Evolutionary conservation across 2,329 filamentous ascomycete species (phyloP), one percentile per base, ranked within the genome.

Genomic region (Aureobasidium melanogenum): DNA sequence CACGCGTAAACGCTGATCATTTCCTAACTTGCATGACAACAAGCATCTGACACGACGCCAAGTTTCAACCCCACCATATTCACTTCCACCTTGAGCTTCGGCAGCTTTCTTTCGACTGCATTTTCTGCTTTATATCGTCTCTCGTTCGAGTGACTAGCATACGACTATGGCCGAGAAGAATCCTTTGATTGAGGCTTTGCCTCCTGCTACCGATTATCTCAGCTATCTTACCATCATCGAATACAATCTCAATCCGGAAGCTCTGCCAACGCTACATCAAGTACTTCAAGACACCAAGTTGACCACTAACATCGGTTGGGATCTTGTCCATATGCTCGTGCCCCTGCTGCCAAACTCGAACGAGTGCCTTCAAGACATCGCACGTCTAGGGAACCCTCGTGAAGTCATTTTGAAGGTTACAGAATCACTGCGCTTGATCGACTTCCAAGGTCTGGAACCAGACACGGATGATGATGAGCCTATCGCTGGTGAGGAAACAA

Each of bases 331-430:
- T 69, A 83, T 90, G 69, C 81, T 94, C 5, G 79, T 91, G 26
- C 80, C 84, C 38, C 75, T 91, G 5, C 80, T 88, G 1, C 82
- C 83, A 2, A 76, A 79, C 2, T 87, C 86, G n/a, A 85, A 88
- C 66, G 74, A 80, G 50, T 91, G 89, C 69, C 78, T 93, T 17
- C 83, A 87, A 70, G 88, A 86, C 32, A 85, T 93, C 57, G 89
- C 89, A 34, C 82, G 86, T 26, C 79, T 91, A 41, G 89, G 89
- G 55, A 94, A 93, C 70, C 89, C 89, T 1, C 80, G 89, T 55
- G 89, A 94, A 73, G 88, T 91, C 48, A 87, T 93, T 63, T 78
- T 94, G 67, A 92, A 92, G 71, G 84, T 91, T 32, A 86, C 89
- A 28, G 88, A 92, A 71, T 83, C 84, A 15, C 77, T 94, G 63